Base-by-base conservation (phyloP, 495 filamentous ascomycete species). In the Cenococcum geophilum region DNA sequence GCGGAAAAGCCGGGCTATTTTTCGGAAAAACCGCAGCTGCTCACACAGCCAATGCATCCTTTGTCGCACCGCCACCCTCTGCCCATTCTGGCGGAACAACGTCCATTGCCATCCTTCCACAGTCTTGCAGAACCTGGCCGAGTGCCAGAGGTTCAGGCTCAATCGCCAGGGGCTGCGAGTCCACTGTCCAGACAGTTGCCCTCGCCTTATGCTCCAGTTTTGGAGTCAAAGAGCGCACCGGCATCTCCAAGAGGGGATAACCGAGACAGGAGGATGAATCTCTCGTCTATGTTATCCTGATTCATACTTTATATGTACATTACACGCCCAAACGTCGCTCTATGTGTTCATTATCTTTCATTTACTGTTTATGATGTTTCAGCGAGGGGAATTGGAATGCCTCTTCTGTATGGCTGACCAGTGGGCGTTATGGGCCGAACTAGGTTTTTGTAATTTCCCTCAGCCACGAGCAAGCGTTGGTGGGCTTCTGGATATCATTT, bases 211-310 rank as follows among this genome's bases (percentile, higher is more conserved):
- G 37, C 51, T 10, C 65, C 50, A 49, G 32, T 37, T 10, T 25
- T 1, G 22, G 57, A 68, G 47, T 57, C 65, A 22, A 57, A 42
- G 34, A 68, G 65, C 52, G 65, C 65, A 37, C 65, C 65, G 49
- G 55, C 43, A 16, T 61, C 61, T 35, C 65, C 65, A 0, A 37
- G 25, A 23, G 20, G 20, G 10, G 60, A 55, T 49, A 43, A 11
- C 23, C 57, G 60, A 14, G 65, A 68, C 54, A 61, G 23, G n/a
- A 50, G 65, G 52, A 68, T 68, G 65, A 64, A 61, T 37, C 51
- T 68, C 16, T 27, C 34, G 37, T 20, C 23, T 49, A 58, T 68
- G 22, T 43, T 63, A 6, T 66, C 27, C 35, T 34, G 34, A 52
- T 45, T 18, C 40, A 32, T 6, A 32, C 40, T 45, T 2, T 45